phyloP scores from a whole-genome alignment of 345 rosid genomes.

The Salix suchowensis region DNA sequence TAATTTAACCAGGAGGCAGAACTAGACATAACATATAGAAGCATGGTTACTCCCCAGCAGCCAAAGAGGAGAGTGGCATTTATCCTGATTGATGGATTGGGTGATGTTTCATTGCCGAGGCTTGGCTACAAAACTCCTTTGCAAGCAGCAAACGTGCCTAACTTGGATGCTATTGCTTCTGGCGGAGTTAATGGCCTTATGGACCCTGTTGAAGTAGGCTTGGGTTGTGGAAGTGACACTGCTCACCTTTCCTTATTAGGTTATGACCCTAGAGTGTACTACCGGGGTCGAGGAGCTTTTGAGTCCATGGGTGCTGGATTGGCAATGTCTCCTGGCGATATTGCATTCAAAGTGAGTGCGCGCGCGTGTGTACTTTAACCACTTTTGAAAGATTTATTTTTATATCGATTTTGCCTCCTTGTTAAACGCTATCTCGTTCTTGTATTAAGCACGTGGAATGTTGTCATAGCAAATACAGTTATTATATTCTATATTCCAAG shows the following conservation, averaged over 20 bases:
- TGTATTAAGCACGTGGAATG: background rate
- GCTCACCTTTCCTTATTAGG: conserved; percentile 94
- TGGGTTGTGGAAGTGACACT: conserved; percentile 97
- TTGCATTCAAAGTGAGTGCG: conserved; percentile 64
- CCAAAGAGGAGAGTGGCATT: conserved; percentile 76
- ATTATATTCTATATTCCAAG: background rate
- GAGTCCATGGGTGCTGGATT: conserved; percentile 98
- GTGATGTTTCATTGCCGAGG: conserved; percentile 80
- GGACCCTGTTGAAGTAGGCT: conserved; percentile 99
- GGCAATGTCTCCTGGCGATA: conserved; percentile 97
- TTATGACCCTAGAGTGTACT: conserved; percentile 86
- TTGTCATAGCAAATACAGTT: background rate
- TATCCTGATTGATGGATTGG: conserved; percentile 83
- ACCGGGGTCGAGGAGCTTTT: conserved; percentile 89
- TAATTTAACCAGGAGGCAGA: background rate
- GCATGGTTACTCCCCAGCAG: conserved; percentile 38
- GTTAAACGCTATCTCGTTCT: background rate
- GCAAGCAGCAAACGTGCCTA: conserved; percentile 68
- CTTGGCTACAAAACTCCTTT: conserved; percentile 75
- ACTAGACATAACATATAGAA: background rate
- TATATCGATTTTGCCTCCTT: background rate
- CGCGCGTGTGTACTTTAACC: background rate
- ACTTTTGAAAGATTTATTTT: background rate
- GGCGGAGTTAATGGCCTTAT: conserved; percentile 90
- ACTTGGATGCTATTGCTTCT: conserved; percentile 79